Base-by-base conservation (phyloP, 2,329 filamentous ascomycete genomes). In the Rhinocladiella mackenziei region DNA sequence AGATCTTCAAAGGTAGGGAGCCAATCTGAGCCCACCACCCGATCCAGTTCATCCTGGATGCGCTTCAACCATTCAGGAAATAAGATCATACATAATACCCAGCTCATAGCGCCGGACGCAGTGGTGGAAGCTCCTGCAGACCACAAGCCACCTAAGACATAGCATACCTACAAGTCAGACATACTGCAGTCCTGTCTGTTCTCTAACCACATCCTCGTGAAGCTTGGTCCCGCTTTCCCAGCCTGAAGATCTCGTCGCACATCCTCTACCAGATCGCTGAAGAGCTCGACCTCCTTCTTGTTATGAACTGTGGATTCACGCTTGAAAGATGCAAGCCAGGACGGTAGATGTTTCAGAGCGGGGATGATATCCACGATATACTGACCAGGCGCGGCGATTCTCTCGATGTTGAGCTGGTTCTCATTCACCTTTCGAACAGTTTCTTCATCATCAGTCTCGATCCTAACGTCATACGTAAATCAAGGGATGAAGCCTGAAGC, bases 1-100 rank as follows among this genome's bases (percentile, higher is more conserved):
- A 64, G 59, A 44, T 68, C 65, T 5, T 59, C 57, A 32, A 65
- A 65, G 11, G 48, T 57, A 1, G 65, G 65, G 3, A 60, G 56
- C 4, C 64, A 56, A 19, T 63, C 58, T 4, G 54, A 53, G 1
- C 72, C 73, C 6, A 76, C 63, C 1, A 75, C 67, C 3, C 58
- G 51, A 46, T 79, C 74, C 10, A 79, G 56, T 34, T 70, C 64
- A 5, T 58, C 59, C 50, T 69, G 69, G 0, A 69, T 71, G 49
- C 74, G 75, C n/a, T 51, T 51, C 43, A 75, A 72, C 45, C 75
- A 72, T 8, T 71, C 67, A 0, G 70, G 71, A 23, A 71, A 72
- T 11, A 74, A 63, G 11, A 65, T 67, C 58, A 77, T 77, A 4
- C 54, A 50, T 8, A 61, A 51, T 23, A 62, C 32, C 40, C 58